These are phyloP conservation scores for Ophiocordyceps camponoti-saundersi DNA, from an alignment of 2,329 filamentous ascomycete genomes.

Conservation along the genomic window DNA sequence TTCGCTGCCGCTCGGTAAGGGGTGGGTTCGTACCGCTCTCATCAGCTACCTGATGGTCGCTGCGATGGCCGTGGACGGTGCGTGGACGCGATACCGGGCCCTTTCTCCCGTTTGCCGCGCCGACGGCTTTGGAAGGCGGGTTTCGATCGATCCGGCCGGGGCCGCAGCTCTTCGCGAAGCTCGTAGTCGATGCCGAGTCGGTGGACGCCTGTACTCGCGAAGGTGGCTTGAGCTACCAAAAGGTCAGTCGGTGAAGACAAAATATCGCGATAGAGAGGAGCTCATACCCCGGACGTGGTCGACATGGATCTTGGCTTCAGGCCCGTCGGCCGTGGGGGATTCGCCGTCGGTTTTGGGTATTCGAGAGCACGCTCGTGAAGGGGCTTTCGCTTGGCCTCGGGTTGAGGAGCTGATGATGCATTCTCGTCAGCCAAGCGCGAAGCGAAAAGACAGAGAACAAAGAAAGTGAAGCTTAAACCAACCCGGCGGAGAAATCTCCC, in stretches of 20 bases:
- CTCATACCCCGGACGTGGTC: slow-evolving; percentile 11
- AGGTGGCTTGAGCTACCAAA: slow-evolving; percentile 17
- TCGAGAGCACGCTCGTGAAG: slow-evolving; percentile 38
- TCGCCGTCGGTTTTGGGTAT: slow-evolving; percentile 12
- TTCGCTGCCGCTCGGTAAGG: slow-evolving; percentile 2
- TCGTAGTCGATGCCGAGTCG: slow-evolving; percentile 9
- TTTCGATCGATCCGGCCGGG: slow-evolving; percentile 34
- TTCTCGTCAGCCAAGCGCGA: background rate
- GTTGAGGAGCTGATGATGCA: slow-evolving; percentile 24
- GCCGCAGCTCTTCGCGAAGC: slow-evolving; percentile 41
- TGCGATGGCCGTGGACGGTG: slow-evolving; percentile 22
- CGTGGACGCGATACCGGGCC: slow-evolving; percentile 19
- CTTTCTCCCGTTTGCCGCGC: slow-evolving; percentile 28
- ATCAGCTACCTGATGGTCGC: slow-evolving; percentile 20
- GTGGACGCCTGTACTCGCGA: slow-evolving; percentile 20
- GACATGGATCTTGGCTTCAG: slow-evolving; percentile 27
- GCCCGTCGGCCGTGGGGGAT: slow-evolving; percentile 20
- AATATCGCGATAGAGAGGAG: background rate
- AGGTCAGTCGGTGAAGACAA: background rate
- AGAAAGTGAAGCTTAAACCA: background rate
- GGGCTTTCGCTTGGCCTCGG: slow-evolving; percentile 44
- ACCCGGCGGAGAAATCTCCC: slow-evolving; percentile 29
- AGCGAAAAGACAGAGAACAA: background rate
- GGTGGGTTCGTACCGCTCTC: slow-evolving; percentile 16
- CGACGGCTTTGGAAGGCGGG: slow-evolving; percentile 27